These are phyloP conservation scores for Xylariales sp. DNA, from an alignment of 2,329 filamentous ascomycete species.

Conservation along the genomic window DNA sequence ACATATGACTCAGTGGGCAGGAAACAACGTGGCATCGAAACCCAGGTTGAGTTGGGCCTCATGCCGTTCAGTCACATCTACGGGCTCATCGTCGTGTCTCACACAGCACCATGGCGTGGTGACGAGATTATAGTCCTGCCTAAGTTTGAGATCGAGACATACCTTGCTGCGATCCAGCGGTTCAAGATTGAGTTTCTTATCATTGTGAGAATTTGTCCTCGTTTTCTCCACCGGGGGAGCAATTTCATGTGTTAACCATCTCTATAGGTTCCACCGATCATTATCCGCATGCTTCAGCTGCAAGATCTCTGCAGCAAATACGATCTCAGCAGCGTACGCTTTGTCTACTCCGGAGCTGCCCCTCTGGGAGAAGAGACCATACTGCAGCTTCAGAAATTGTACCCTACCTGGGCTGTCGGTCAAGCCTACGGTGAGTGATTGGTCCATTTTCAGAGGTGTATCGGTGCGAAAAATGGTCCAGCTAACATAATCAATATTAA, in stretches of 20 bases:
- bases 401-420: slow-evolving; percentile 52
- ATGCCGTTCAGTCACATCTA: slow-evolving; percentile 78
- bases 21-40: slow-evolving; percentile 19
- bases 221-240: too few relatives aligned
- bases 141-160: slow-evolving; percentile 65
- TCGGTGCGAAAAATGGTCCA: too few relatives aligned
- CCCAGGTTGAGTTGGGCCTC: slow-evolving; percentile 51
- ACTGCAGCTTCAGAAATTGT: slow-evolving; percentile 37
- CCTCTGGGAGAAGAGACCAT: slow-evolving; percentile 71
- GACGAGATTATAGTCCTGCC: slow-evolving; percentile 67
- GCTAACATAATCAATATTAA: not conserved
- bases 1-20: slow-evolving; percentile 32
- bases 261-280: slow-evolving; percentile 68
- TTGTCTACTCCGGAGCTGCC: slow-evolving; percentile 70
- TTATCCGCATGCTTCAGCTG: slow-evolving; percentile 69
- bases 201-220: slow-evolving; percentile 44
- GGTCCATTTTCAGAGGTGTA: too few relatives aligned
- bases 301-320: slow-evolving; percentile 57
- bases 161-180: slow-evolving; percentile 58
- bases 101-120: slow-evolving; percentile 61
- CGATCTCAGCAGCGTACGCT: slow-evolving; percentile 63
- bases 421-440: slow-evolving; percentile 62
- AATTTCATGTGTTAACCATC: too few relatives aligned
- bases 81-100: slow-evolving; percentile 64
- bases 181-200: slow-evolving; percentile 63